Percentiles rank a stretch among this genome's conserved stretches.
phyloP scores from a whole-genome alignment of 805 yeast genomes.

The Candida maris region DNA sequence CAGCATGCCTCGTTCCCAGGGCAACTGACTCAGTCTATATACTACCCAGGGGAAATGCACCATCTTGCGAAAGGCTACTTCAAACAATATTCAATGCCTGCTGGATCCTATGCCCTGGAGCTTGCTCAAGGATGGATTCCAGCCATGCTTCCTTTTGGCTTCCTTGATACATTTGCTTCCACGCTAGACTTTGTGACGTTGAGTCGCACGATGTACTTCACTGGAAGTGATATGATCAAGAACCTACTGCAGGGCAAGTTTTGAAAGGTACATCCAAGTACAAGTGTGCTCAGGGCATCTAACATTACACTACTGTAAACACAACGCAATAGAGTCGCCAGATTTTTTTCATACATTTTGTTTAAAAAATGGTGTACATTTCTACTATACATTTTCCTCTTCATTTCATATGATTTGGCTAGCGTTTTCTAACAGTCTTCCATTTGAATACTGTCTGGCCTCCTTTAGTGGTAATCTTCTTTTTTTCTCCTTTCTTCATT shows the following conservation, averaged over 20 bases:
- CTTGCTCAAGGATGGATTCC: constrained; percentile 99
- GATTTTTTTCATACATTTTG: no score
- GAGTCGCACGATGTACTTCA: constrained; percentile 62
- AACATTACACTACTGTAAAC: no score
- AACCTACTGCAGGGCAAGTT: constrained; percentile 72
- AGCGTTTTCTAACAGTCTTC: constrained; percentile 71
- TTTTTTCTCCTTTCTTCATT: constrained; percentile 87
- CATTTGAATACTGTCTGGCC: constrained; percentile 80
- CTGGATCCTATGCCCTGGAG: constrained; percentile 84
- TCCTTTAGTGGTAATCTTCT: constrained; percentile 60
- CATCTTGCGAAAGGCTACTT: constrained; percentile 67
- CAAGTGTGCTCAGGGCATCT: no score
- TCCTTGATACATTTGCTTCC: constrained; percentile 71
- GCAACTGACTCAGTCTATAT: constrained; percentile 63
- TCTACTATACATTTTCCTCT: no score
- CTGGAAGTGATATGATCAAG: constrained; percentile 74
- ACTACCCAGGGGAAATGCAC: constrained; percentile 83
- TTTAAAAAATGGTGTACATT: no score
- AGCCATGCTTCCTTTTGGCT: constrained; percentile 95
- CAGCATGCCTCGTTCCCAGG: constrained; percentile 71
- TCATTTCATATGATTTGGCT: no score
- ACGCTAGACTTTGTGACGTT: constrained; percentile 77
- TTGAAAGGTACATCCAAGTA: no score
- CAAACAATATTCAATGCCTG: constrained; percentile 85
- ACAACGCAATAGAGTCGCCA: no score